These are phyloP conservation scores for Lipomyces sp. DNA, from an alignment of 805 yeast species.

Conservation along the genomic window DNA sequence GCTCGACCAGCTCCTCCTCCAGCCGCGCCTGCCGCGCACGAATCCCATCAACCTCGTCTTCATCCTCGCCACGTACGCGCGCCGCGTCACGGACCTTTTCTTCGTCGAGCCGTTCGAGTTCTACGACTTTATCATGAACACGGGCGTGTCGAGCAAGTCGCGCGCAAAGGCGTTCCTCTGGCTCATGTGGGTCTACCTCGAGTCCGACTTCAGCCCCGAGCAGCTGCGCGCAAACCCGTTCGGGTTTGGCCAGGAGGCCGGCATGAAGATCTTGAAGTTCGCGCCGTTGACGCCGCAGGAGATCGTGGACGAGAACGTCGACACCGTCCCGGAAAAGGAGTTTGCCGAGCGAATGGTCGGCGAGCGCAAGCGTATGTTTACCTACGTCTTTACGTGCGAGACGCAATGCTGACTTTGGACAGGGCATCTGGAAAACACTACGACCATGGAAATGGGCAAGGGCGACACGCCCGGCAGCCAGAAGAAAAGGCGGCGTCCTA, in stretches of 20 bases:
- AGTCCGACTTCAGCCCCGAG: constrained; percentile 59
- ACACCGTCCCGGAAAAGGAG: constrained; percentile 42
- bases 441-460: neutral
- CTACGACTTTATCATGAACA: constrained; percentile 69
- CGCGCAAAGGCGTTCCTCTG: constrained; percentile 76
- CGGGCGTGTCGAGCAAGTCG: constrained; percentile 56
- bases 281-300: constrained; percentile 34
- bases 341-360: constrained; percentile 44
- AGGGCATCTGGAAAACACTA: constrained; percentile 15
- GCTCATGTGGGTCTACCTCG: constrained; percentile 77
- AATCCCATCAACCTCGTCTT: constrained; percentile 79
- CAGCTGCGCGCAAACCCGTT: constrained; percentile 59
- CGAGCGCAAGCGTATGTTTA: constrained; percentile 19
- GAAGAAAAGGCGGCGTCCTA: constrained; percentile 4
- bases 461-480: constrained; percentile 2
- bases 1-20: constrained; percentile 46
- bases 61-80: constrained; percentile 59
- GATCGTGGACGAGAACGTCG: constrained; percentile 42
- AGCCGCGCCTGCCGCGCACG: constrained; percentile 41
- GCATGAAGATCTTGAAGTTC: constrained; percentile 44
- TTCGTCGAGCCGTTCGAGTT: constrained; percentile 47
- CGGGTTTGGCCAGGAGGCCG: constrained; percentile 38
- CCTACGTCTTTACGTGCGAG: neutral
- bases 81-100: constrained; percentile 48
- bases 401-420: neutral